Percentiles rank a stretch among this genome's conserved stretches.
These are phyloP conservation scores for Podospora anserina DNA, from an alignment of 495 filamentous ascomycete genomes.

Conservation along the genomic window DNA sequence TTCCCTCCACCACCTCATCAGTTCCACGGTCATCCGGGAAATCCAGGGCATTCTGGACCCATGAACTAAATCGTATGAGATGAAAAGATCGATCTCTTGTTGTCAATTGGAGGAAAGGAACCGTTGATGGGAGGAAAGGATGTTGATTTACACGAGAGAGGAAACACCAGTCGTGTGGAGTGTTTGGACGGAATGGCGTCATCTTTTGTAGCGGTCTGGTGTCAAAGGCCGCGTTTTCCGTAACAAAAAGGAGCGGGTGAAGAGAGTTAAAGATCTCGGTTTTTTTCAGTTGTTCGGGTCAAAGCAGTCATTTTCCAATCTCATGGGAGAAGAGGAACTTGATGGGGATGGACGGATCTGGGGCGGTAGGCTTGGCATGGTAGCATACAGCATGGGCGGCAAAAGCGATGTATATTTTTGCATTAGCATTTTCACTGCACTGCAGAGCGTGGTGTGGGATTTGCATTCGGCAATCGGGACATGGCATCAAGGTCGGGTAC, in stretches of 20 bases:
- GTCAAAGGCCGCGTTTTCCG: too few relatives aligned
- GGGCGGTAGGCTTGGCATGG: neutral
- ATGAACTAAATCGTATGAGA: neutral
- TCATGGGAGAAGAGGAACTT: neutral
- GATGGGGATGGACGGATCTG: neutral
- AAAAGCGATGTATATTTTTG: neutral
- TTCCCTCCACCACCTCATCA: neutral
- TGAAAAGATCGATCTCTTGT: too few relatives aligned
- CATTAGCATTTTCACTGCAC: neutral
- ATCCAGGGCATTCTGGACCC: neutral
- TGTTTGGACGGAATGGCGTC: neutral
- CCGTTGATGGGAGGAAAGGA: neutral
- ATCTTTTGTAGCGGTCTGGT: too few relatives aligned
- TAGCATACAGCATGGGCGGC: too few relatives aligned
- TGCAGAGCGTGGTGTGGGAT: neutral
- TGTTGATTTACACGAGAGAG: neutral
- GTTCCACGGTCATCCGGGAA: neutral
- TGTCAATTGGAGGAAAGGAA: neutral
- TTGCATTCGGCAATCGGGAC: neutral
- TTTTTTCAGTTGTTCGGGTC: too few relatives aligned
- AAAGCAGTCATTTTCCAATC: neutral
- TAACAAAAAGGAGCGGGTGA: too few relatives aligned
- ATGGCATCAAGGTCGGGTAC: too few relatives aligned
- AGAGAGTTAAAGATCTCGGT: too few relatives aligned
- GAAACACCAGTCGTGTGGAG: neutral